phyloP scores from a whole-genome alignment of 1,284 basidiomycete genomes.

The Inonotus hispidus region DNA sequence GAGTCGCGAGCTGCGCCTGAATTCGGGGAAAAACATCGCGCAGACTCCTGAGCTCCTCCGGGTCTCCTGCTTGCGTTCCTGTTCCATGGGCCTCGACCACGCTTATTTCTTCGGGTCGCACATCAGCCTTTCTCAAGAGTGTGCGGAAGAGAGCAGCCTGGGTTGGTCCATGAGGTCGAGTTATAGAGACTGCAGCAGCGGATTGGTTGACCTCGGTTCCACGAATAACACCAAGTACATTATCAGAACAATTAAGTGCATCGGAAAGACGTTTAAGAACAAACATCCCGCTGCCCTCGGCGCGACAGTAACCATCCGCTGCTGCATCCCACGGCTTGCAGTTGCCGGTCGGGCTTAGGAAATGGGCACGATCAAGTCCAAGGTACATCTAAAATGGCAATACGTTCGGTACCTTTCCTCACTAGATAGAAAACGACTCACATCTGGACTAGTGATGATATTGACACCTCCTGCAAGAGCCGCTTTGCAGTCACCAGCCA shows the following conservation, averaged over 20 bases:
- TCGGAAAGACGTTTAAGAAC: constrained; percentile 65
- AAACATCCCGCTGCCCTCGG: constrained; percentile 65
- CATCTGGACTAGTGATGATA: constrained; percentile 63
- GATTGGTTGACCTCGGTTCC: constrained; percentile 68
- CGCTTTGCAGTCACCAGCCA: constrained; percentile 56
- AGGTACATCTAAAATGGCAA: constrained; percentile 50
- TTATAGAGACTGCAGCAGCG: constrained; percentile 58
- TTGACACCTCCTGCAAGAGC: constrained; percentile 74
- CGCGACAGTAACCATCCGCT: constrained; percentile 67
- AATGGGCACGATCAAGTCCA: constrained; percentile 63
- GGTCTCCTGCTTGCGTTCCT: constrained; percentile 64
- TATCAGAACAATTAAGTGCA: constrained; percentile 58
- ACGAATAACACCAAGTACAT: constrained; percentile 61
- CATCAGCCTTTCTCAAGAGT: constrained; percentile 41
- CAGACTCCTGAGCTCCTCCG: constrained; percentile 57
- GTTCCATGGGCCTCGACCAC: constrained; percentile 72
- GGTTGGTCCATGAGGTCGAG: constrained; percentile 59
- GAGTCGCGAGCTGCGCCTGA: constrained; percentile 25
- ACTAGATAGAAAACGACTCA: constrained; percentile 31
- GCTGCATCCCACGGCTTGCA: constrained; percentile 67
- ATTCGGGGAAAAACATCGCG: constrained; percentile 43
- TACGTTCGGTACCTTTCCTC: background rate
- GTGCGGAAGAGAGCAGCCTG: constrained; percentile 49
- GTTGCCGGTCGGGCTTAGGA: constrained; percentile 60
- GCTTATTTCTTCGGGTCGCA: constrained; percentile 44